Percentiles rank a stretch among this genome's conserved stretches.
phyloP scores from a whole-genome alignment of 1,139 yeast genomes.

The Sugiyamaella xylanicola region DNA sequence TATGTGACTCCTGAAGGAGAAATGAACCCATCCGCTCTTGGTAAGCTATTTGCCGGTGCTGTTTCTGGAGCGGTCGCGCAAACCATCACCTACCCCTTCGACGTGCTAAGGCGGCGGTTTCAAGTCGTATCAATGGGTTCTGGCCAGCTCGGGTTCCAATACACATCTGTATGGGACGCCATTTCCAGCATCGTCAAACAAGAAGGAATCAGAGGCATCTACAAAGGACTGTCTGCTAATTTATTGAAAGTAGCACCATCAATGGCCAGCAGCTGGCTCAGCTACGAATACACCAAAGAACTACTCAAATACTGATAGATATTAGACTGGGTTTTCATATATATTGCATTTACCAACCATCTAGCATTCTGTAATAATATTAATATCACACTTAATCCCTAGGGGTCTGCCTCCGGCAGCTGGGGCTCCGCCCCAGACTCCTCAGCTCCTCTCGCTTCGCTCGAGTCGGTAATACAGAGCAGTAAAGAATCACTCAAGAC shows the following conservation, averaged over 20 bases:
- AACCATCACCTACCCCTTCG: conserved; percentile 85
- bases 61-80: conserved; percentile 84
- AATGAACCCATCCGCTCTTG: conserved; percentile 46
- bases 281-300: conserved; percentile 69
- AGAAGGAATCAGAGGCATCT: conserved; percentile 82
- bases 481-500: no score
- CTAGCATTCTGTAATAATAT: not conserved
- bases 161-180: conserved; percentile 72
- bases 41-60: conserved; percentile 80
- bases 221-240: conserved; percentile 87
- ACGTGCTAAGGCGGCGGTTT: conserved; percentile 81
- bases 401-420: not conserved
- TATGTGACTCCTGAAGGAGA: conserved; percentile 41
- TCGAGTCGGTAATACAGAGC: no score
- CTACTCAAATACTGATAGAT: conserved; percentile 14
- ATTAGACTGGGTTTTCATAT: not conserved
- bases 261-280: conserved; percentile 93
- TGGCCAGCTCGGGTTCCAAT: conserved; percentile 73
- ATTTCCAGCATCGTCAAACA: conserved; percentile 61
- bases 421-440: not conserved
- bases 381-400: not conserved
- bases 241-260: conserved; percentile 89
- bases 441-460: not conserved
- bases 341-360: conserved; percentile 4
- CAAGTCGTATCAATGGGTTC: conserved; percentile 86